Base-by-base conservation (phyloP, 176 grass and related monocot genomes). In the Alopecurus myosuroides region DNA sequence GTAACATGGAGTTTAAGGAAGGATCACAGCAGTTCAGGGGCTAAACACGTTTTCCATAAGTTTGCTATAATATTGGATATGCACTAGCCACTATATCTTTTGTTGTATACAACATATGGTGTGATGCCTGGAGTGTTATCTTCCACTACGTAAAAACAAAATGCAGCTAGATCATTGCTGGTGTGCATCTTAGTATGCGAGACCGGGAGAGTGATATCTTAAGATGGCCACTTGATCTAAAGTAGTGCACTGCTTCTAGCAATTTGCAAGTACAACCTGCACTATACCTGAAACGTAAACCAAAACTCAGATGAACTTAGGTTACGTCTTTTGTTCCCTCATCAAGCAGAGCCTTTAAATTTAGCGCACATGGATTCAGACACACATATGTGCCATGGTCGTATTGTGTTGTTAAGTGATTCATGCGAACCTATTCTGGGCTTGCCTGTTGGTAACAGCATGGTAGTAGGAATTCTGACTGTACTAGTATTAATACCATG, bases 341-440 rank as follows among this genome's bases (percentile, higher is more conserved):
- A 12, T 61, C 36, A 78, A 61, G 53, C 76, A 78, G n/a, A 61
- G 76, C 53, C n/a, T 77, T 77, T 20, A 57, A 56, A 34, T 56
- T 42, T 61, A 18, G 76, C 10, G 0, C 53, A 9, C 9, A 1
- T 52, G 37, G 56, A 41, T 76, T 3, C 28, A 82, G 6, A 41
- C 19, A 40, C 9, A 12, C 28, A 15, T n/a, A 29, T 2, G 9
- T 78, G 75, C 4, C 37, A 70, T 79, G 33, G 2, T 42, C 42
- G 62, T 80, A 19, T 74, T 74, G 19, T 30, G 71, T 74, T 50
- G 31, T 25, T 80, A 39, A 36, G 22, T 37, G 17, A 80, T 65
- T 29, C 26, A 22, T 9, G 3, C 11, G 26, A 23, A 62, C 42
- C 17, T 49, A 52, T 28, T 77, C 9, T 67, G 28, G 10, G 35